Base-by-base conservation (phyloP, 345 rosid genomes). In the Syzygium grande region DNA sequence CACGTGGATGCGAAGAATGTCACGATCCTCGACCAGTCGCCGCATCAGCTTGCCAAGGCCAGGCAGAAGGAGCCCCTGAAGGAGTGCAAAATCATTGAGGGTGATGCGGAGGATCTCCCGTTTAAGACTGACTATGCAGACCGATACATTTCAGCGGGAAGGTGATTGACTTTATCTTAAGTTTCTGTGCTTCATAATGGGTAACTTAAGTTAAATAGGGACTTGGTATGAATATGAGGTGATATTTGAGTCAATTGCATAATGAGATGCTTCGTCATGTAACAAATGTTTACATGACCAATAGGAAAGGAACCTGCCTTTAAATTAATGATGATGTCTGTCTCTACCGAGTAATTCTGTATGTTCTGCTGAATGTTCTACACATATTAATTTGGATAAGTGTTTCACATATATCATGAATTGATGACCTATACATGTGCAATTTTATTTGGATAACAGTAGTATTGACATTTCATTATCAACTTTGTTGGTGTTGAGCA, bases 41-140 rank as follows among this genome's bases (percentile, higher is more conserved):
- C 99, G 0, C 99, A 98, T 90, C 99, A 98, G 95, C 97, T 98
- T 29, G 99, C 97, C 19, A 96, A 95, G 93, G 99, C 98, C 21
- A 98, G 92, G 96, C 92, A 94, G 88, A 98, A 98, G 94, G 97
- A 96, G 93, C 93, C 99, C n/a, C 87, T 98, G 91, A 98, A 96
- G 90, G 99, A 96, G 43, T 98, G 99, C 88, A 96, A 91, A 93
- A 93, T 98, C 88, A 90, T 98, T 6, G 96, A 96, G 92, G 99
- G 99, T 13, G 99, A 98, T 86, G 99, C 99, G 0, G 99, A 98
- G 92, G 97, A 98, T 90, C 96, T 98, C 6, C 98, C 97, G 21
- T 96, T 98, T 49, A 93, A 87, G 27, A 94, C 99, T 25, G 99
- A 98, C 91, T 95, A 96, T 73, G 99, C 99, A 0, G 99, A 98